A percentile compares a stretch with the other conserved stretches of the same genome.
Evolutionary conservation across 495 filamentous ascomycete species (phyloP).

Genomic region (Daldinia concentrica): DNA sequence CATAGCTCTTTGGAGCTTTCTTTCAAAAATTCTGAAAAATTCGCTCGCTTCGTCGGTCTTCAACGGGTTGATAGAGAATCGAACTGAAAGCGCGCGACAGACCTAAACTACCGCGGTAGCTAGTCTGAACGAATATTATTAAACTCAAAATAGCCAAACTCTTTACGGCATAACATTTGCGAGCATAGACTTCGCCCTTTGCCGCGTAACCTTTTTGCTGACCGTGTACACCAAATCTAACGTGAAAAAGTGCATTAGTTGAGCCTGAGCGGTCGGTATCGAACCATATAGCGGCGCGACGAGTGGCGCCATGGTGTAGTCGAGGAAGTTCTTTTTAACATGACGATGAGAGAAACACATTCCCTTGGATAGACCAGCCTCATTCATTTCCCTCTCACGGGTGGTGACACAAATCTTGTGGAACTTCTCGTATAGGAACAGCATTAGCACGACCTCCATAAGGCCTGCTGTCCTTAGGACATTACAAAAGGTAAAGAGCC

Average conservation of each 20-base stretch:
- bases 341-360: conserved; percentile 66
- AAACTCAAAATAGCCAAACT: conserved; percentile 23
- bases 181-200: conserved; percentile 56
- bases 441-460: conserved; percentile 65
- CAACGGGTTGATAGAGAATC: conserved; percentile 43
- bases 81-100: conserved; percentile 40
- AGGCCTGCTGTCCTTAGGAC: conserved; percentile 66
- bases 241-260: conserved; percentile 73
- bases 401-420: conserved; percentile 64
- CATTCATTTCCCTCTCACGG: conserved; percentile 70
- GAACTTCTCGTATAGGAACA: conserved; percentile 70
- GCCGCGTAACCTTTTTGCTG: conserved; percentile 67
- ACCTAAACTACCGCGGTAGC: conserved; percentile 7
- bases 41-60: conserved; percentile 40
- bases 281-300: conserved; percentile 70
- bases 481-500: conserved; percentile 65
- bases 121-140: conserved; percentile 38
- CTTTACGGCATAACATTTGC: conserved; percentile 54
- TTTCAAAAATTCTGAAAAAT: conserved; percentile 46
- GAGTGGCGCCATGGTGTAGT: conserved; percentile 67
- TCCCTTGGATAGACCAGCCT: conserved; percentile 65
- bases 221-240: conserved; percentile 71
- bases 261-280: conserved; percentile 69
- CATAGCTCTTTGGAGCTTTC: conserved; percentile 49
- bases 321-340: conserved; percentile 62